Conservation (phyloP, 495 filamentous ascomycete genomes). For the Apiosordaria backusii region DNA sequence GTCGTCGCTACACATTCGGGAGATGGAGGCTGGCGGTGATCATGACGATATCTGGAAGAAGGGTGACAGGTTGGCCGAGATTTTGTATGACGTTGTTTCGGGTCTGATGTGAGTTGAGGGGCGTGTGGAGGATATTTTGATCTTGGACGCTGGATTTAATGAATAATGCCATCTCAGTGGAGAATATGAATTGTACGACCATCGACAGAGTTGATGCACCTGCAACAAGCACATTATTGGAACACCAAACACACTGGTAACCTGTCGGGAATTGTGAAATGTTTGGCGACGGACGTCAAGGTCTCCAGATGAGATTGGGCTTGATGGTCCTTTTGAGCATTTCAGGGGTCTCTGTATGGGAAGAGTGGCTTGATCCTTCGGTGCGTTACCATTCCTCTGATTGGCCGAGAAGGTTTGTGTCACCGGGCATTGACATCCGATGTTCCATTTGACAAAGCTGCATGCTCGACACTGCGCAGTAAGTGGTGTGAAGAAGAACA, state of each 20-base stretch:
- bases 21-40: slow-evolving; percentile 20
- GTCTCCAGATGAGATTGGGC: not conserved
- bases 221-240: not conserved
- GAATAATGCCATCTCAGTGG: not conserved
- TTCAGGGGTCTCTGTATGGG: not conserved
- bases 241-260: not conserved
- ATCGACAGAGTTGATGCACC: too few species aligned
- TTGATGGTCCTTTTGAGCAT: not conserved
- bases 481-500: not conserved
- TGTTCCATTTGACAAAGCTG: not conserved
- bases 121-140: not conserved
- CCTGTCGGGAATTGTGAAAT: not conserved
- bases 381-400: not conserved
- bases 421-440: not conserved
- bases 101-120: not conserved
- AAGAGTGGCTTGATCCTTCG: not conserved
- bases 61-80: slow-evolving; percentile 23
- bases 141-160: not conserved
- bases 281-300: not conserved
- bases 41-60: slow-evolving; percentile 30
- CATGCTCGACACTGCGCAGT: not conserved
- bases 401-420: not conserved
- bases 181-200: not conserved
- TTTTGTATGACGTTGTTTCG: slow-evolving; percentile 19
- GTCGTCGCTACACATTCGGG: slow-evolving; percentile 12